phyloP scores from a whole-genome alignment of 345 rosid genomes.

The Ailanthus altissimus region DNA sequence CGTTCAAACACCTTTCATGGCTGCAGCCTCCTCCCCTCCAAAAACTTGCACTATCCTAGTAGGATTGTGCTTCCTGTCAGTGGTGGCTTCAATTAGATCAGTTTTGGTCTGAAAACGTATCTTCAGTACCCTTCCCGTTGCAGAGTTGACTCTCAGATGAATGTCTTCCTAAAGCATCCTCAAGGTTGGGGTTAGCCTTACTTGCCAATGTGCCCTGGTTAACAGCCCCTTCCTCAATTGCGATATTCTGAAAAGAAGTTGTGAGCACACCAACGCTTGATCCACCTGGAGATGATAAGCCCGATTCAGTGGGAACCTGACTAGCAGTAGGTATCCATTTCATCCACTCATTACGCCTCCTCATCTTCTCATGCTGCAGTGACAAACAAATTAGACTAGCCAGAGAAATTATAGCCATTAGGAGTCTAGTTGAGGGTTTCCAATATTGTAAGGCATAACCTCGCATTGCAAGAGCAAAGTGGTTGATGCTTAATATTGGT shows the following conservation, averaged over 20 bases:
- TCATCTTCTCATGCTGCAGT: constrained; percentile 51
- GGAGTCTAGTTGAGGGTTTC: not conserved
- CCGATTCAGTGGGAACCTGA: constrained; percentile 29
- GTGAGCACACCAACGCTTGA: constrained; percentile 31
- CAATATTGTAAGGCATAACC: not conserved
- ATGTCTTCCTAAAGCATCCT: constrained; percentile 16
- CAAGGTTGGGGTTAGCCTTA: not conserved
- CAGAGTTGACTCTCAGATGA: constrained; percentile 15
- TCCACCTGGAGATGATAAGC: constrained; percentile 22
- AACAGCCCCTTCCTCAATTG: constrained; percentile 31
- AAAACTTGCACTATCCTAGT: constrained; percentile 12
- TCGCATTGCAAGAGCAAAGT: not conserved
- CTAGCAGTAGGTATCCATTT: constrained; percentile 39
- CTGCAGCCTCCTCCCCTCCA: constrained; percentile 5
- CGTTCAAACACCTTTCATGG: constrained; percentile 16
- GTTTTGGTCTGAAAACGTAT: constrained; percentile 9
- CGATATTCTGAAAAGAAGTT: constrained; percentile 40
- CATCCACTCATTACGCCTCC: constrained; percentile 60
- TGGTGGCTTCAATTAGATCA: not conserved
- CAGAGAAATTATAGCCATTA: not conserved
- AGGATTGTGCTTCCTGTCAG: not conserved
- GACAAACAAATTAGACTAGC: constrained; percentile 4
- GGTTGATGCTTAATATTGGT: not conserved
- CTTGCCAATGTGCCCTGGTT: constrained; percentile 17
- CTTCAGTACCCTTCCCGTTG: constrained; percentile 22